Conservation (phyloP, 2,329 filamentous ascomycete species). For the Dryadomyces quercivorus region DNA sequence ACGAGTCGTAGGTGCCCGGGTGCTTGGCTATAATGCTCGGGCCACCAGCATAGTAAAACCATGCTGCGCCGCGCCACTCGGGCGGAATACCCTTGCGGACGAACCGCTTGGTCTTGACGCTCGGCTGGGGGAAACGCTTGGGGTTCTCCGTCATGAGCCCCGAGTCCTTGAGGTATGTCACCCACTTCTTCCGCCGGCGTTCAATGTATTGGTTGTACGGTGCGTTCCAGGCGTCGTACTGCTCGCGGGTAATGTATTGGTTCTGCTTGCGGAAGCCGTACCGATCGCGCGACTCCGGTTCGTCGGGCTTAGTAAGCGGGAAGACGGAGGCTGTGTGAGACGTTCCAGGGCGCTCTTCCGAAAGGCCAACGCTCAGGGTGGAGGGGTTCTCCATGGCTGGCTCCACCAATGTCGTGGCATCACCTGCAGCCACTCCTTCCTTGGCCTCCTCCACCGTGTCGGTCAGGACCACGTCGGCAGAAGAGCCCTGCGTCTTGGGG, state of each 20-base stretch:
- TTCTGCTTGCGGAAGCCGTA: slow-evolving; percentile 89
- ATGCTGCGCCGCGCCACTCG: slow-evolving; percentile 87
- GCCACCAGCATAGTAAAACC: slow-evolving; percentile 93
- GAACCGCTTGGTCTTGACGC: slow-evolving; percentile 77
- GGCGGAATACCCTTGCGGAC: slow-evolving; percentile 88
- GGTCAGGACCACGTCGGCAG: no score
- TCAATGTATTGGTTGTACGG: slow-evolving; percentile 65
- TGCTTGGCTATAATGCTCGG: slow-evolving; percentile 67
- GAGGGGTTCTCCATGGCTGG: background rate
- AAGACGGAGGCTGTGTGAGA: slow-evolving; percentile 6
- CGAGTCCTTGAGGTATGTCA: slow-evolving; percentile 61
- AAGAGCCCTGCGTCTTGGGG: background rate
- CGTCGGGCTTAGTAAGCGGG: slow-evolving; percentile 27
- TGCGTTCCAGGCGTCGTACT: slow-evolving; percentile 73
- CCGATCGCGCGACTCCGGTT: slow-evolving; percentile 52
- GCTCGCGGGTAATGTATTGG: slow-evolving; percentile 60
- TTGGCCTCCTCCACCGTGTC: no score
- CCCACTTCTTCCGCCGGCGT: slow-evolving; percentile 72
- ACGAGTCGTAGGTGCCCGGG: slow-evolving; percentile 60
- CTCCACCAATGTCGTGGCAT: background rate
- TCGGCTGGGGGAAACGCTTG: slow-evolving; percentile 66
- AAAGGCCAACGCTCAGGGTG: background rate
- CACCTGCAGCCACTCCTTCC: background rate
- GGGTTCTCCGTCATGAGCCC: slow-evolving; percentile 61
- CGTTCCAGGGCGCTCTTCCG: slow-evolving; percentile 7